phyloP scores from a whole-genome alignment of 495 filamentous ascomycete genomes.

The Aspergillus asperescens region DNA sequence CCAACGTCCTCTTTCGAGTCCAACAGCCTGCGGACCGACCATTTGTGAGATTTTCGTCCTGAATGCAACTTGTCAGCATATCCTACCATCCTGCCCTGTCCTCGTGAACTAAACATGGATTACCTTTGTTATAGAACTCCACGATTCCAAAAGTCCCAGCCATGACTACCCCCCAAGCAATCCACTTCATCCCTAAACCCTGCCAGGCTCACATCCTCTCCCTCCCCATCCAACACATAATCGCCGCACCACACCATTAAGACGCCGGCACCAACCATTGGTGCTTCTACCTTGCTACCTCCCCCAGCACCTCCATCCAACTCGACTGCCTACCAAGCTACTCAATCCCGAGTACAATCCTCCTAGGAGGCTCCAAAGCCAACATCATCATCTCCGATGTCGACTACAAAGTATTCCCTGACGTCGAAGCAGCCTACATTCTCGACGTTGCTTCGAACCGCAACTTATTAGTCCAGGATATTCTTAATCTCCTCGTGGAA shows the following conservation, averaged over 20 bases:
- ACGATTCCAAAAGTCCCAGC: too few relatives aligned
- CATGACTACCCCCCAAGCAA: not conserved
- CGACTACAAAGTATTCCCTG: not conserved
- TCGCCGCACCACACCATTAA: slow-evolving; percentile 3
- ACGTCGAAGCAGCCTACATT: slow-evolving; percentile 7
- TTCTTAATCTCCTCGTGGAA: slow-evolving; percentile 54
- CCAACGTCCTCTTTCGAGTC: too few relatives aligned
- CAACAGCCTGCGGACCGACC: too few relatives aligned
- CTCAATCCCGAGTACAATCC: slow-evolving; percentile 8
- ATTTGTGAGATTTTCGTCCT: too few relatives aligned
- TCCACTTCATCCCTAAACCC: slow-evolving; percentile 13
- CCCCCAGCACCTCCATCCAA: not conserved
- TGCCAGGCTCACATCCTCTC: slow-evolving; percentile 12
- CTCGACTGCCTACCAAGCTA: slow-evolving; percentile 11
- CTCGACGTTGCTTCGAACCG: slow-evolving; percentile 10
- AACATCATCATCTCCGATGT: slow-evolving; percentile 13
- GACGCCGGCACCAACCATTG: slow-evolving; percentile 13
- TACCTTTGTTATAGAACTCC: too few relatives aligned
- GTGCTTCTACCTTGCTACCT: slow-evolving; percentile 14
- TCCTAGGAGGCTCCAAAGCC: slow-evolving; percentile 8
- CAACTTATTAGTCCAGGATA: slow-evolving; percentile 16
- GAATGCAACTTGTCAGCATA: too few relatives aligned
- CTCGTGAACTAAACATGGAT: too few relatives aligned
- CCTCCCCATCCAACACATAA: not conserved
- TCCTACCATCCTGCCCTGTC: too few relatives aligned